Conservation (phyloP, 371 early-diverging fungal genomes). For the Haplosporangium sp. region DNA sequence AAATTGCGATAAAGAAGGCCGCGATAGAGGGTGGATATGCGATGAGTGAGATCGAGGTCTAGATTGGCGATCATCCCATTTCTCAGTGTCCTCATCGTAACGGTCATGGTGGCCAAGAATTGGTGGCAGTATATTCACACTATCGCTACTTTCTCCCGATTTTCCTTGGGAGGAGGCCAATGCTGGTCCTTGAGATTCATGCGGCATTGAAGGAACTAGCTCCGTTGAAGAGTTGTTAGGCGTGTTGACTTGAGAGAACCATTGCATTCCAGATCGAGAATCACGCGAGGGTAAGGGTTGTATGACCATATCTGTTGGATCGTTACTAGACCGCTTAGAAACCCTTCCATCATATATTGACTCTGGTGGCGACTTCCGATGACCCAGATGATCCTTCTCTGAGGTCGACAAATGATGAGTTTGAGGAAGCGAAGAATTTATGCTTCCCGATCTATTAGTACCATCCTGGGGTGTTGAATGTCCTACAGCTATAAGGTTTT, state of each 20-base stretch:
- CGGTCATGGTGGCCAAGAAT: constrained; percentile 12
- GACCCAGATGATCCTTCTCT: constrained; percentile 40
- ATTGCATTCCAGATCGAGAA: constrained; percentile 42
- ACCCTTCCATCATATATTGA: constrained; percentile 16
- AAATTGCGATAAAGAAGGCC: constrained; percentile 13
- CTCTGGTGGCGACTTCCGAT: constrained; percentile 44
- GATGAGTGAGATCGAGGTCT: constrained; percentile 25
- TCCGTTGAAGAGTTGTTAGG: background rate
- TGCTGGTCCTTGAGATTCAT: background rate
- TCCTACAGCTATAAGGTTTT: background rate
- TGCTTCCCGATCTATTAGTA: constrained; percentile 6
- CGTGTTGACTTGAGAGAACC: constrained; percentile 40
- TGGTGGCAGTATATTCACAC: constrained; percentile 23
- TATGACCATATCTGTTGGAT: constrained; percentile 30
- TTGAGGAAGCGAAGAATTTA: constrained; percentile 1
- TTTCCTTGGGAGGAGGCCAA: background rate
- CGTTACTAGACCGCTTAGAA: constrained; percentile 36
- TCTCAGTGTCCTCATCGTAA: constrained; percentile 3
- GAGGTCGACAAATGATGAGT: constrained; percentile 16
- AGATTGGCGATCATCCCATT: background rate
- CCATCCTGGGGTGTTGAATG: background rate
- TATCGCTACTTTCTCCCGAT: background rate
- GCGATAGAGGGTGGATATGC: constrained; percentile 42
- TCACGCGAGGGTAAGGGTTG: constrained; percentile 50
- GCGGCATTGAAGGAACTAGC: constrained; percentile 6